Percentiles rank a stretch among this genome's conserved stretches.
phyloP scores from a whole-genome alignment of 2,329 filamentous ascomycete genomes.

The Emmonsiellopsis sp. region DNA sequence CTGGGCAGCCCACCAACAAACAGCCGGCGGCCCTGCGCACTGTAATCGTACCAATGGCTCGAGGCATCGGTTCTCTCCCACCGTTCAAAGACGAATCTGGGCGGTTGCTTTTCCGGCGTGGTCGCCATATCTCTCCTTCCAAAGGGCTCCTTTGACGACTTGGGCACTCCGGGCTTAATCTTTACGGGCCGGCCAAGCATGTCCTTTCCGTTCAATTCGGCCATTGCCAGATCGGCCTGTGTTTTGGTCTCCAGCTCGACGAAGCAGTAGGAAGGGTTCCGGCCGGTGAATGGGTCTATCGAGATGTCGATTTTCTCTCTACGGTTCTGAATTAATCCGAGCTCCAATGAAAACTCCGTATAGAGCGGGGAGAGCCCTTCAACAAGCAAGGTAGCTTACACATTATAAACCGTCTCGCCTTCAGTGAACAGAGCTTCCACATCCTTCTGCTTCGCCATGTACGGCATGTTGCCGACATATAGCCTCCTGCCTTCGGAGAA shows the following conservation, averaged over 20 bases:
- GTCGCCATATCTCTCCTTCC: conserved; percentile 6
- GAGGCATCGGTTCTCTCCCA: conserved; percentile 35
- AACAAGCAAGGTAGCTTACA: conserved; percentile 15
- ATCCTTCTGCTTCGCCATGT: conserved; percentile 44
- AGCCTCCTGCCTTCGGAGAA: conserved; percentile 37
- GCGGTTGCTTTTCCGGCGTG: conserved; percentile 4
- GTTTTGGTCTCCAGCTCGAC: conserved; percentile 54
- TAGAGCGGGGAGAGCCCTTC: neutral
- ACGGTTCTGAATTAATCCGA: conserved; percentile 3
- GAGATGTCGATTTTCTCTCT: conserved; percentile 58
- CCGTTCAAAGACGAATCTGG: conserved; percentile 27
- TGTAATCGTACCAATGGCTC: conserved; percentile 24
- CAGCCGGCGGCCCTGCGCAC: conserved; percentile 34
- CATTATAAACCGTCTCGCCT: conserved; percentile 22
- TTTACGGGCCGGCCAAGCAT: conserved; percentile 53
- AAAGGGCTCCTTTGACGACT: conserved; percentile 26
- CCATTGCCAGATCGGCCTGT: conserved; percentile 50
- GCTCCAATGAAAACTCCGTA: no score
- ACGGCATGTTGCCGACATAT: conserved; percentile 49
- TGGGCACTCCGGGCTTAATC: conserved; percentile 57
- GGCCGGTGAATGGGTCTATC: conserved; percentile 56
- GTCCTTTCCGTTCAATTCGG: conserved; percentile 44
- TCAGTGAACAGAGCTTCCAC: conserved; percentile 40
- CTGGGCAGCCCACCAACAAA: conserved; percentile 41
- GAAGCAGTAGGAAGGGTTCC: conserved; percentile 69